phyloP scores from a whole-genome alignment of 2,329 filamentous ascomycete species.

The Pyricularia sp. region DNA sequence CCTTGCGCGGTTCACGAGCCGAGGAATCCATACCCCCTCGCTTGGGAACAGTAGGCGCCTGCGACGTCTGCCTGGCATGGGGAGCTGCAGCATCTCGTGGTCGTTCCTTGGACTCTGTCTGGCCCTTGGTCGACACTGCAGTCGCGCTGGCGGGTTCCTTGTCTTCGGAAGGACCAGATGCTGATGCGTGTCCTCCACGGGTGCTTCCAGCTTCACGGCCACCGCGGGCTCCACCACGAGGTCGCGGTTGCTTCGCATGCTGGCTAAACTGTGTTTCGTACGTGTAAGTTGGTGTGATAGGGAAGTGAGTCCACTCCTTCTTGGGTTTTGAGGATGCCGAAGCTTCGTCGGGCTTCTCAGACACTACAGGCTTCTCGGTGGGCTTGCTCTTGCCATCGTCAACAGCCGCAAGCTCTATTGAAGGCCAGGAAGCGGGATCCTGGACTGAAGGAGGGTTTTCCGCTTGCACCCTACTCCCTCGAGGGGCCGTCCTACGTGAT shows the following conservation, averaged over 20 bases:
- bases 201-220: conserved; percentile 21
- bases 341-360: conserved; percentile 49
- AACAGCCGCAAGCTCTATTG: conserved; percentile 60
- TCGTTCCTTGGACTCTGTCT: conserved; percentile 18
- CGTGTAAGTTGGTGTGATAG: conserved; percentile 70
- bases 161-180: not conserved
- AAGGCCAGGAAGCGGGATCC: conserved; percentile 79
- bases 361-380: not conserved
- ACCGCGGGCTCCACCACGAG: conserved; percentile 34
- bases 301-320: conserved; percentile 73
- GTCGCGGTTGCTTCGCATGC: conserved; percentile 21
- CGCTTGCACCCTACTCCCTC: conserved; percentile 26
- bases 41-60: conserved; percentile 25
- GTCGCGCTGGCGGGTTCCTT: conserved; percentile 4
- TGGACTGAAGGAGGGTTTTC: conserved; percentile 47
- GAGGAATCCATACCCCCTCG: conserved; percentile 29
- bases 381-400: conserved; percentile 63
- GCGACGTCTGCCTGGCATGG: conserved; percentile 21
- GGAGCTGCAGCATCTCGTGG: conserved; percentile 21
- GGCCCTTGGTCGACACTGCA: conserved; percentile 18
- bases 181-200: conserved; percentile 14
- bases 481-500: conserved; percentile 25
- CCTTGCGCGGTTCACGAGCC: conserved; percentile 33
- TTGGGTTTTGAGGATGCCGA: conserved; percentile 43
- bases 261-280: conserved; percentile 55